phyloP scores from a whole-genome alignment of 345 rosid genomes.

The Citrus mangshanensis region DNA sequence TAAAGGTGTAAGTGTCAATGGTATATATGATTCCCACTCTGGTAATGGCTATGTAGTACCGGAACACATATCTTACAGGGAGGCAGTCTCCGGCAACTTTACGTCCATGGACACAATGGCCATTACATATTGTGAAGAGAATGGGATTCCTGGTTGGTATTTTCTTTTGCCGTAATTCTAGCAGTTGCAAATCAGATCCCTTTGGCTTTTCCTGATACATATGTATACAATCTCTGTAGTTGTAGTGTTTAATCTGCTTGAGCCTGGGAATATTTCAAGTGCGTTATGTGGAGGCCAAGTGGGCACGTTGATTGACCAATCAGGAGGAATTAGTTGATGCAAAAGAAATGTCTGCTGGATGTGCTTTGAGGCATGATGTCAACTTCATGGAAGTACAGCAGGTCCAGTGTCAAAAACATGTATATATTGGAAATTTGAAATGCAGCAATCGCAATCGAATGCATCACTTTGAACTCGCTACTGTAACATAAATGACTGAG shows the following conservation, averaged over 20 bases:
- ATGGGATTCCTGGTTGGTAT: constrained; percentile 44
- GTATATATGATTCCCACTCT: constrained; percentile 32
- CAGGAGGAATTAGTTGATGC: constrained; percentile 8
- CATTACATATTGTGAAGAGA: constrained; percentile 44
- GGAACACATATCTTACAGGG: constrained; percentile 41
- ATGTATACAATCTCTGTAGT: constrained; percentile 18
- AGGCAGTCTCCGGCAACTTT: constrained; percentile 28
- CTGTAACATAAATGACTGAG: neutral
- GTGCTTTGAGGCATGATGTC: neutral
- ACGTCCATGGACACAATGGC: constrained; percentile 42
- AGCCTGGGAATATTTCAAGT: constrained; percentile 45
- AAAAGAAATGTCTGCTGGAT: neutral
- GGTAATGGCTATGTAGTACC: constrained; percentile 19
- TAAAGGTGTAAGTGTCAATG: constrained; percentile 38
- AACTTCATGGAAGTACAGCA: neutral
- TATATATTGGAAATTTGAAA: neutral
- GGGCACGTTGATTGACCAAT: constrained; percentile 45
- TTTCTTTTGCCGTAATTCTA: neutral
- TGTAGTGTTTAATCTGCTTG: constrained; percentile 39
- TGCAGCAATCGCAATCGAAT: neutral
- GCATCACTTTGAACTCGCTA: neutral
- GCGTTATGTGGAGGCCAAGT: constrained; percentile 47
- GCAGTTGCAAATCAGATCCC: neutral
- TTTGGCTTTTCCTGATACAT: neutral
- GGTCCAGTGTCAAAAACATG: neutral